Conservation (phyloP, 2,329 filamentous ascomycete species). For the Calonectria ilicicola region DNA sequence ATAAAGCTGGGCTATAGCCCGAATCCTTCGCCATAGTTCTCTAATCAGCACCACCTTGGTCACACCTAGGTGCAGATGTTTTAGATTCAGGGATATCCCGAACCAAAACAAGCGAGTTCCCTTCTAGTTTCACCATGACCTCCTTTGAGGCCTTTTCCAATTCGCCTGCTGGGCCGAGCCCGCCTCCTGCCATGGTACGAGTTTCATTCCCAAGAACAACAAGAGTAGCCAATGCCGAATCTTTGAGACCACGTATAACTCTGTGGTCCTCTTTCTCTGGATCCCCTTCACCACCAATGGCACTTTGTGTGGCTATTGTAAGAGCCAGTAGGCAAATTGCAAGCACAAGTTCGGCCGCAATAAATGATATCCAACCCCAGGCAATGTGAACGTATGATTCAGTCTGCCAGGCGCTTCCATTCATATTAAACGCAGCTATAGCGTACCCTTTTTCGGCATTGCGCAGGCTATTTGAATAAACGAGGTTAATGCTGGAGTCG, state of each 20-base stretch:
- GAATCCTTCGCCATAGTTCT: too few species aligned
- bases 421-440: neutral
- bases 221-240: neutral
- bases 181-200: neutral
- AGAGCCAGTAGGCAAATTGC: neutral
- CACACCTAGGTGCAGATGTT: neutral
- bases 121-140: neutral
- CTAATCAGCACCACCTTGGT: too few species aligned
- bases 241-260: neutral
- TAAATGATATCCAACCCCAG: neutral
- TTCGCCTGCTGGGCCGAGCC: neutral
- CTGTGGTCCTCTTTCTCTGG: neutral
- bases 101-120: neutral
- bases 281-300: too few species aligned
- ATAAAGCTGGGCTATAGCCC: too few species aligned
- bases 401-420: neutral
- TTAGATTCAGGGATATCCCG: neutral
- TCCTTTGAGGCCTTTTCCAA: neutral
- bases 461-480: neutral
- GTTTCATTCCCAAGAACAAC: neutral
- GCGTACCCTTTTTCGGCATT: neutral
- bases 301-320: neutral
- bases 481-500: neutral
- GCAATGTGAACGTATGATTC: neutral
- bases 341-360: neutral